Base-by-base conservation (phyloP, 75 land plant genomes). In the Pinus albicaulis region DNA sequence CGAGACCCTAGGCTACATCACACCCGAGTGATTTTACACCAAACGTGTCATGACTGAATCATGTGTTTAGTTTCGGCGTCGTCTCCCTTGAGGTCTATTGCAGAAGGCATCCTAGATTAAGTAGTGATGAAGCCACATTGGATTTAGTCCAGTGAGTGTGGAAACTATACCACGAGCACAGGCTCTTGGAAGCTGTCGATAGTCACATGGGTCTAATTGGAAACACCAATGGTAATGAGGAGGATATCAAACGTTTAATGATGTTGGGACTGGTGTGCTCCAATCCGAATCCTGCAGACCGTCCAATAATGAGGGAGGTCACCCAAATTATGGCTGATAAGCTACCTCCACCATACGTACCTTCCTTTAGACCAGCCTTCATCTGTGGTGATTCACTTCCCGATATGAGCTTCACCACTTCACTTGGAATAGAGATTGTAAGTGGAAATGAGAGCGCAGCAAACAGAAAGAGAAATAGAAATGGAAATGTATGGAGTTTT, bases 61-160 rank as follows among this genome's bases (percentile, higher is more conserved):
- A 88, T 44, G 87, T 88, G n/a, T 84, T 82, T 61, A 82, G 84
- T 60, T 88, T 88, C 34, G 89, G 89, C 7, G 75, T 78, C 3
- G 89, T 88, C 10, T 79, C 77, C 17, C 72, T 88, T 3, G 89
- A 88, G 57, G 62, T 88, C 31, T 76, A 84, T 19, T 74, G 77
- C 61, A 87, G 89, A 15, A 56, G 89, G 25, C 79, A 84, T 72
- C 84, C 92, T 2, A 11, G 25, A 17, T 52, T 63, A 22, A 57
- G 2, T 62, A 24, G 5, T 6, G 85, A 82, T 34, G 91, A 28
- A 5, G 80, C 31, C 0, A 1, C 90, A 15, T 16, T 59, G 17
- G 77, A 87, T 62, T 56, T 89, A 80, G 81, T 93, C 11, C 91
- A 91, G 56, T 80, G 87, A 86, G 90, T 89, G 72, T 82, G 94